Evolutionary conservation across 1,284 basidiomycete genomes (phyloP).

Genomic region (Ganoderma leucocontextum): DNA sequence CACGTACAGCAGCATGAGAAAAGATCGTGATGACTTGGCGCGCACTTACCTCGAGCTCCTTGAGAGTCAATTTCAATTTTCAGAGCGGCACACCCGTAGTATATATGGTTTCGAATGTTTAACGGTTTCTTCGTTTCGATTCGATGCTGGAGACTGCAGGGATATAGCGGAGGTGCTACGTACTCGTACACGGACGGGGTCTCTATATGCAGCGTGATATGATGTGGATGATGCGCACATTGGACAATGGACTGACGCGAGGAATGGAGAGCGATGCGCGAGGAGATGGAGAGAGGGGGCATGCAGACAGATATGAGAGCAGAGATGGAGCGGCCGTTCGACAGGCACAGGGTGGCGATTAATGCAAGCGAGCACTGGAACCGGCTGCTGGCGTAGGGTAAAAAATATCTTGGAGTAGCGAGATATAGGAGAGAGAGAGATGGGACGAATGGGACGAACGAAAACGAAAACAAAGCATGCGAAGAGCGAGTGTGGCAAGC

Average conservation of each 20-base stretch:
- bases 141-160: neutral
- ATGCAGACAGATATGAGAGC: neutral
- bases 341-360: neutral
- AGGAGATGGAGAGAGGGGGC: neutral
- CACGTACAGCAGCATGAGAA: too few species aligned
- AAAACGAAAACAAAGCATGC: neutral
- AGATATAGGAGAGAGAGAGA: neutral
- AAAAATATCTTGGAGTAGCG: conserved; percentile 10
- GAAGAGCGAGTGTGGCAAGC: conserved; percentile 8
- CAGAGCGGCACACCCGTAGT: too few species aligned
- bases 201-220: conserved; percentile 8
- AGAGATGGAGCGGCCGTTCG: conserved; percentile 1
- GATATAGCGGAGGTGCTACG: neutral
- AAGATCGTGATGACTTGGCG: too few species aligned
- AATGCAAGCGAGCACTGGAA: neutral
- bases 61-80: too few species aligned
- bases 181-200: neutral
- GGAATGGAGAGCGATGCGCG: neutral
- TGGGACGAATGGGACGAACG: neutral
- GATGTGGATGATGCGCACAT: neutral
- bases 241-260: neutral
- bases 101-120: neutral
- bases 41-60: too few species aligned
- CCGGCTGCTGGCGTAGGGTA: conserved; percentile 3
- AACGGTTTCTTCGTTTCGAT: conserved; percentile 1